Conservation (phyloP, 2,329 filamentous ascomycete species). For the Neopestalotiopsis sp. region DNA sequence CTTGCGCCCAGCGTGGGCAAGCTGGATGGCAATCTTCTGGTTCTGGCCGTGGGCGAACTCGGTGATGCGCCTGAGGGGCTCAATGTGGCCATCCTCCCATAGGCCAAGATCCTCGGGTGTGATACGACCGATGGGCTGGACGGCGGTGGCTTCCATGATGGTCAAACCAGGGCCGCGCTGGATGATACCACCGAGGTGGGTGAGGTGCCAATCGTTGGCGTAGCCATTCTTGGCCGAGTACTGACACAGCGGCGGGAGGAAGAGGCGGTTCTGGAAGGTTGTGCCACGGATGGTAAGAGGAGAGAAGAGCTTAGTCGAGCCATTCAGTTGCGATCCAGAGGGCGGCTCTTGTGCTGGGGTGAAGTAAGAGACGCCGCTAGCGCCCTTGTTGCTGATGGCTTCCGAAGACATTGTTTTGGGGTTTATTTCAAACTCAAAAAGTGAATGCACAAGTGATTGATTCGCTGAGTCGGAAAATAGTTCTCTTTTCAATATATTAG, state of each 20-base stretch:
- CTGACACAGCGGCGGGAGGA: slow-evolving; percentile 21
- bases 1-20: slow-evolving; percentile 66
- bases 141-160: slow-evolving; percentile 80
- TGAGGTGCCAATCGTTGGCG: slow-evolving; percentile 80
- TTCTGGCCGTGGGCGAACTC: slow-evolving; percentile 58
- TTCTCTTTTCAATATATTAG: neutral
- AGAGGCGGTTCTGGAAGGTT: slow-evolving; percentile 20
- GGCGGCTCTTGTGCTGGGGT: slow-evolving; percentile 46
- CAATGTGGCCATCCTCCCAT: slow-evolving; percentile 85
- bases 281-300: slow-evolving; percentile 54
- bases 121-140: slow-evolving; percentile 80
- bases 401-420: slow-evolving; percentile 7
- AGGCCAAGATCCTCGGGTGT: slow-evolving; percentile 80
- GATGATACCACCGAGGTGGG: slow-evolving; percentile 83
- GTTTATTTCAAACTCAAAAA: neutral
- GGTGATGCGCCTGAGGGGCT: slow-evolving; percentile 70
- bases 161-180: slow-evolving; percentile 76
- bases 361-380: slow-evolving; percentile 46
- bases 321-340: slow-evolving; percentile 48
- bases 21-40: slow-evolving; percentile 73
- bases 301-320: slow-evolving; percentile 49
- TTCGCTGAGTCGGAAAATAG: neutral
- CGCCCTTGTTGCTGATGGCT: slow-evolving; percentile 32
- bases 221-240: slow-evolving; percentile 68
- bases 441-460: neutral